A percentile compares a stretch with the other conserved stretches of the same genome.
Conservation (phyloP, 441 rosid species). For the Gossypium trilobum region DNA sequence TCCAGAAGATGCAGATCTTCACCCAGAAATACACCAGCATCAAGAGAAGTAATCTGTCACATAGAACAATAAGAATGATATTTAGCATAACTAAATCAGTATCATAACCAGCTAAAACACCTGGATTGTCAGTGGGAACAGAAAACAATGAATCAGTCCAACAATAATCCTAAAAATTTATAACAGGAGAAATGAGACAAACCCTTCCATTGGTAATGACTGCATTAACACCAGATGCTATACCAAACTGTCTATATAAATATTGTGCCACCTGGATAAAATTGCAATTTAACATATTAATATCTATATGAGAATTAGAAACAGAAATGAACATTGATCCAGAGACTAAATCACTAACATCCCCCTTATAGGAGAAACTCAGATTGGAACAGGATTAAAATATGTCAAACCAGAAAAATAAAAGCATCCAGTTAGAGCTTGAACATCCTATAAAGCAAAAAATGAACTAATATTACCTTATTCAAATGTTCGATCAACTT, state of each 20-base stretch:
- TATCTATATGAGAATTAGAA: slow-evolving; percentile 16
- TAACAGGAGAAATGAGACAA: slow-evolving; percentile 17
- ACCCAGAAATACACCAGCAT: slow-evolving; percentile 62
- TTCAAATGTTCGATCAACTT: slow-evolving; percentile 38
- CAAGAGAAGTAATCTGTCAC: slow-evolving; percentile 60
- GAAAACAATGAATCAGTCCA: background rate
- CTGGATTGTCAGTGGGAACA: background rate
- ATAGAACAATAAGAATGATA: slow-evolving; percentile 2
- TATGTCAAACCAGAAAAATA: background rate
- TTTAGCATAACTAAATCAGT: background rate
- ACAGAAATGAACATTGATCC: slow-evolving; percentile 10
- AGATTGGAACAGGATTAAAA: background rate
- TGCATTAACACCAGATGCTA: slow-evolving; percentile 58
- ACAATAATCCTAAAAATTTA: background rate
- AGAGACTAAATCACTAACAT: background rate
- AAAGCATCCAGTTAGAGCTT: background rate
- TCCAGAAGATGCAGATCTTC: slow-evolving; percentile 85
- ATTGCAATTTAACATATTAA: slow-evolving; percentile 17
- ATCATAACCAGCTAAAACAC: background rate
- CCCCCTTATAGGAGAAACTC: background rate
- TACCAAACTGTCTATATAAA: slow-evolving; percentile 55
- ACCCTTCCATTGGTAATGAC: slow-evolving; percentile 97
- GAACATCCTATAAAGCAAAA: background rate
- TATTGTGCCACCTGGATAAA: slow-evolving; percentile 59
- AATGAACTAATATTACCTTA: slow-evolving; percentile 37